These are phyloP conservation scores for Colletotrichum sp. DNA, from an alignment of 2,329 filamentous ascomycete genomes.

Conservation along the genomic window DNA sequence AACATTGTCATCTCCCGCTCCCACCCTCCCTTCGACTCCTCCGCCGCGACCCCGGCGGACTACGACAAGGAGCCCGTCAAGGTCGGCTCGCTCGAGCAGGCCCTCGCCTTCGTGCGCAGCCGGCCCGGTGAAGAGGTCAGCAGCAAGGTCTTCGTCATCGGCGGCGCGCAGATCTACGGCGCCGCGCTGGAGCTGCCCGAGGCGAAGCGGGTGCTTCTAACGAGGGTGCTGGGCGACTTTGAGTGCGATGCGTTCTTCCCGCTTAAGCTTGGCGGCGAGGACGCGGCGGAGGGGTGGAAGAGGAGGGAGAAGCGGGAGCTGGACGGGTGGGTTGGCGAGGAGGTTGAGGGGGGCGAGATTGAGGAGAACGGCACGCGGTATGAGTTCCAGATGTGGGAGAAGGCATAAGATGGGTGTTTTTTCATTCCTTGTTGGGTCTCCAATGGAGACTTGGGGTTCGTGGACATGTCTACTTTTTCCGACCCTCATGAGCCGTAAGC, in stretches of 20 bases:
- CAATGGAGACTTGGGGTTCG: background rate
- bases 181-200: slow-evolving; percentile 66
- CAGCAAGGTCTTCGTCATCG: slow-evolving; percentile 81
- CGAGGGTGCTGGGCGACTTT: slow-evolving; percentile 69
- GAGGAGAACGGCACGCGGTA: slow-evolving; percentile 70
- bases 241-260: slow-evolving; percentile 81
- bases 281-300: slow-evolving; percentile 14
- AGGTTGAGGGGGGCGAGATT: slow-evolving; percentile 58
- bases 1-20: slow-evolving; percentile 81
- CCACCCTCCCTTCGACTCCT: slow-evolving; percentile 25
- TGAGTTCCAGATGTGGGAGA: slow-evolving; percentile 78
- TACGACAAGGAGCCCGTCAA: slow-evolving; percentile 58
- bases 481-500: background rate
- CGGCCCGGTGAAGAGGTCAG: slow-evolving; percentile 42
- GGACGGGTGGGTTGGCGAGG: slow-evolving; percentile 70
- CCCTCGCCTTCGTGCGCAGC: slow-evolving; percentile 51
- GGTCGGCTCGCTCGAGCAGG: slow-evolving; percentile 62
- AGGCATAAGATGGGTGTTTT: slow-evolving; percentile 27
- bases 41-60: slow-evolving; percentile 16
- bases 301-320: slow-evolving; percentile 50
- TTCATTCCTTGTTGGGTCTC: background rate
- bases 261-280: slow-evolving; percentile 52
- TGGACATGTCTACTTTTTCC: background rate
- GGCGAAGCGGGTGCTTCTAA: slow-evolving; percentile 70
- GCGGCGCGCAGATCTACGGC: slow-evolving; percentile 84